A percentile compares a stretch with the other conserved stretches of the same genome.
Evolutionary conservation across 2,329 filamentous ascomycete genomes (phyloP).

Genomic region (Epicoccum sorghinum): DNA sequence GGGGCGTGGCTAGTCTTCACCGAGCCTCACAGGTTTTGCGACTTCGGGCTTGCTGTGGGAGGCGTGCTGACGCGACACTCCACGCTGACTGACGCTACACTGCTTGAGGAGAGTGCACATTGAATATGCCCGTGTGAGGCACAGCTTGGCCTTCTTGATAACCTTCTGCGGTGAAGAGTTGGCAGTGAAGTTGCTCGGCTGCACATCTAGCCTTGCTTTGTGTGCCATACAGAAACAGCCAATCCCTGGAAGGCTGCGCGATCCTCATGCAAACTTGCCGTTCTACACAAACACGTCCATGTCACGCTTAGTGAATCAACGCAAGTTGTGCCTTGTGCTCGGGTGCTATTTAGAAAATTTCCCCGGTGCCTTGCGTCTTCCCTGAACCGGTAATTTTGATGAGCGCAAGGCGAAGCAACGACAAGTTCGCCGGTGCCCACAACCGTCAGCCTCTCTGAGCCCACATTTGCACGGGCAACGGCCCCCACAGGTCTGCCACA

Average conservation of each 20-base stretch:
- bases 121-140: constrained; percentile 2
- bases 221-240: constrained; percentile 1
- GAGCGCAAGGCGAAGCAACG: constrained; percentile 10
- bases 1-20: constrained; percentile 20
- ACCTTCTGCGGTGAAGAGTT: neutral
- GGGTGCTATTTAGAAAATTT: constrained; percentile 1
- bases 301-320: neutral
- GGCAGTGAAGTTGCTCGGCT: constrained; percentile 2
- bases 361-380: neutral
- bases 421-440: constrained; percentile 6
- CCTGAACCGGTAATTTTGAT: constrained; percentile 6
- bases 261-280: neutral
- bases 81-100: constrained; percentile 16
- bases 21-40: constrained; percentile 32
- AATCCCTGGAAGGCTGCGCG: constrained; percentile 4
- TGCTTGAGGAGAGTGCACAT: constrained; percentile 10
- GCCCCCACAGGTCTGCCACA: constrained; percentile 7
- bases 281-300: neutral
- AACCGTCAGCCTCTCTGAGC: constrained; percentile 7
- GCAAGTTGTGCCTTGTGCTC: neutral
- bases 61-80: constrained; percentile 21
- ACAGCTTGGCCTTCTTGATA: constrained; percentile 3
- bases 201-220: constrained; percentile 9
- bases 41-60: constrained; percentile 15
- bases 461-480: constrained; percentile 10